Evolutionary conservation across 2,329 filamentous ascomycete species (phyloP).

Genomic region (Aspergillus flavus): DNA sequence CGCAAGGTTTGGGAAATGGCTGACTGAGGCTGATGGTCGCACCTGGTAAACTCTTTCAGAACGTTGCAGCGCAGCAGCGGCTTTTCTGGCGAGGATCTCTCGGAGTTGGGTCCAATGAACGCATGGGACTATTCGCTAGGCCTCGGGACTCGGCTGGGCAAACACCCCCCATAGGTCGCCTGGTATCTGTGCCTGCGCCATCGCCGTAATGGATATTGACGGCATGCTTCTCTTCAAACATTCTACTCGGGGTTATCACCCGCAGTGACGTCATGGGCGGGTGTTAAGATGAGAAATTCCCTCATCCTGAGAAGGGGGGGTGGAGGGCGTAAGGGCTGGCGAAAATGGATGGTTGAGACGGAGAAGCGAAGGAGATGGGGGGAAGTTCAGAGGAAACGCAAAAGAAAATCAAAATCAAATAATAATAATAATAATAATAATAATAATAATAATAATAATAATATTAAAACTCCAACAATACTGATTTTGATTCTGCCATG

Average conservation of each 20-base stretch:
- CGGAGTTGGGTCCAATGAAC: neutral
- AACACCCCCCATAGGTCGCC: neutral
- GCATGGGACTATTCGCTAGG: neutral
- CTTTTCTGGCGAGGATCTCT: neutral
- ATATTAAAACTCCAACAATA: neutral
- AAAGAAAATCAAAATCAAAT: neutral
- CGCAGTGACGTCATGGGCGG: conserved; percentile 1
- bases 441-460: neutral
- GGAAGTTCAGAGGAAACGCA: neutral
- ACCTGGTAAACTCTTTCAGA: neutral
- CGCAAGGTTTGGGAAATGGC: neutral
- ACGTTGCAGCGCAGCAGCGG: neutral
- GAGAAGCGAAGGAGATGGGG: neutral
- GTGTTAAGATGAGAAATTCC: conserved; percentile 1
- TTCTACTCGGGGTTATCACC: neutral
- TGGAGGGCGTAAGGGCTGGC: neutral
- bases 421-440: neutral
- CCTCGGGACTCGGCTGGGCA: conserved; percentile 2
- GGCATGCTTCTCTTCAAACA: neutral
- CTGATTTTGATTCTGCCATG: neutral
- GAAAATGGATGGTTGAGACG: neutral
- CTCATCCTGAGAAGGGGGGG: neutral
- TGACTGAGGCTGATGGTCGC: conserved; percentile 1
- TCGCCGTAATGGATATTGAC: neutral
- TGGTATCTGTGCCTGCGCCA: conserved; percentile 5